These are phyloP conservation scores for Alternaria incomplexa DNA, from an alignment of 2,329 filamentous ascomycete genomes.

Conservation along the genomic window DNA sequence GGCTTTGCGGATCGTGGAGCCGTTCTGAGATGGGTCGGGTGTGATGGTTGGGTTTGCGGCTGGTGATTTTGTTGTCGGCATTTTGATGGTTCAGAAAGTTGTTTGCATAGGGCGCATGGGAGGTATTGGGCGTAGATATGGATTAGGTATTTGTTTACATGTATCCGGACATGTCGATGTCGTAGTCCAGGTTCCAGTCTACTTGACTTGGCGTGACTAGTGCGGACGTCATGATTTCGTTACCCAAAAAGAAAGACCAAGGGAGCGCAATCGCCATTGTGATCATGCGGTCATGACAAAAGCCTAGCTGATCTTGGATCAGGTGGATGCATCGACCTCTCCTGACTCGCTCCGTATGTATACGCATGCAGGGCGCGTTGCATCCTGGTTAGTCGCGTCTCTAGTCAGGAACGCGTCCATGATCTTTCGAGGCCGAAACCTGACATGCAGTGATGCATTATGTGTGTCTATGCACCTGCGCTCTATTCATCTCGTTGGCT, in stretches of 20 bases:
- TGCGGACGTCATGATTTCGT: background rate
- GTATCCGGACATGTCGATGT: background rate
- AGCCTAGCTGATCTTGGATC: background rate
- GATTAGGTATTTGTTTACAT: background rate
- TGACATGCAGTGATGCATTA: background rate
- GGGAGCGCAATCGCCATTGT: background rate
- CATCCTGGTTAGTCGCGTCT: background rate
- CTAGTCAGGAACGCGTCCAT: background rate
- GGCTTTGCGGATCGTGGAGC: conserved; percentile 33
- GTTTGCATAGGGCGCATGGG: background rate
- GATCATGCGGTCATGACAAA: background rate
- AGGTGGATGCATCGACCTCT: background rate
- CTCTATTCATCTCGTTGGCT: background rate
- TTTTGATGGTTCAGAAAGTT: background rate
- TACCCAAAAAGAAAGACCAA: background rate
- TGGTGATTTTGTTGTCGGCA: conserved; percentile 23
- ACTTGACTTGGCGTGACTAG: background rate
- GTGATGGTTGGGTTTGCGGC: conserved; percentile 26
- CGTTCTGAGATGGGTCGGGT: conserved; percentile 15
- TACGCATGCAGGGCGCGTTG: background rate
- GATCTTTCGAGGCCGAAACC: background rate
- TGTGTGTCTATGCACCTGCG: background rate
- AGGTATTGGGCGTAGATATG: background rate
- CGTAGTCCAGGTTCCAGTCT: background rate
- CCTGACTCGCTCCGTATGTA: background rate